phyloP scores from a whole-genome alignment of 2,329 filamentous ascomycete genomes.

The Curvularia hawaiiensis region DNA sequence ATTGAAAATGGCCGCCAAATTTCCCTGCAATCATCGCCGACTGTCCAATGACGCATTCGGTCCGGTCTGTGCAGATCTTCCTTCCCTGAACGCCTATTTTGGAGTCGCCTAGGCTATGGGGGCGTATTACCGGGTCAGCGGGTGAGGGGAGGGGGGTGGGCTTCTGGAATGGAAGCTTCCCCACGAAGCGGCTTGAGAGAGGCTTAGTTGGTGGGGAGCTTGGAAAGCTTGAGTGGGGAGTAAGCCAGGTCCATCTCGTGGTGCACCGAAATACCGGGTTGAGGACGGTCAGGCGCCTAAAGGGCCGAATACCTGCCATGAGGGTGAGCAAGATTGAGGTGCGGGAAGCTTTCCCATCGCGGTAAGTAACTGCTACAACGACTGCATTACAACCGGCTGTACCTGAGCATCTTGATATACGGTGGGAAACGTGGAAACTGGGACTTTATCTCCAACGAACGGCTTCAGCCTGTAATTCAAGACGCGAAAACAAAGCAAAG shows the following conservation, averaged over 20 bases:
- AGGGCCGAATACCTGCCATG: neutral
- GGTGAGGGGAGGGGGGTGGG: neutral
- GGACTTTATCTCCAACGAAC: neutral
- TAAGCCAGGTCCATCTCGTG: neutral
- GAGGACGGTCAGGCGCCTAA: neutral
- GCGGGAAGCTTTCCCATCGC: conserved; percentile 5
- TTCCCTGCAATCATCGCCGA: conserved; percentile 31
- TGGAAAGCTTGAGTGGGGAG: neutral
- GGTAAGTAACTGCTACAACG: neutral
- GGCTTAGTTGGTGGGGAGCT: neutral
- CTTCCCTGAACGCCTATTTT: neutral
- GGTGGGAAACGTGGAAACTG: neutral
- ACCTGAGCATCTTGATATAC: neutral
- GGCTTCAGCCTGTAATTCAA: neutral
- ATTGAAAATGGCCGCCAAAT: conserved; percentile 16
- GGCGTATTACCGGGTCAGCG: neutral
- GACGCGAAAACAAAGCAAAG: neutral
- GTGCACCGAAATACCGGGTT: neutral
- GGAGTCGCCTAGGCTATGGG: neutral
- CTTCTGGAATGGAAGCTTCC: neutral
- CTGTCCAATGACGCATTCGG: conserved; percentile 9
- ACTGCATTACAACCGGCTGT: too few species aligned
- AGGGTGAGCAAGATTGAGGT: neutral
- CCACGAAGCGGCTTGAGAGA: neutral
- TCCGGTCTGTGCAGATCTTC: neutral